Evolutionary conservation across 164 flowering plant species (phyloP).

Genomic region (Chloranthus sessilifolius): DNA sequence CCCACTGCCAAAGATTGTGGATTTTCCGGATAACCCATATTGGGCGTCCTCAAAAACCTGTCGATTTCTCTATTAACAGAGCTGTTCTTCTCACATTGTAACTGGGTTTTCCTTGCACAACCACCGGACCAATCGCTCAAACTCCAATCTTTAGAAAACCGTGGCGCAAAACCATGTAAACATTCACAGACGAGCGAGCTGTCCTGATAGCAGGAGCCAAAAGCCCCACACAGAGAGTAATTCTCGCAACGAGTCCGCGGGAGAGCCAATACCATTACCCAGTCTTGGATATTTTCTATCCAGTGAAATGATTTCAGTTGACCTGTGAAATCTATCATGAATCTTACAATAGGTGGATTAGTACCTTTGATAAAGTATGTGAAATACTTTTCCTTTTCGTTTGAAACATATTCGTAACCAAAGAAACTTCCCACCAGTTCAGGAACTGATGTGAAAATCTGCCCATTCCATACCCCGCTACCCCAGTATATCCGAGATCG

Average conservation of each 20-base stretch:
- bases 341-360: conserved; percentile 4
- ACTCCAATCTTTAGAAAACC: neutral
- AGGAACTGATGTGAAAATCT: conserved; percentile 12
- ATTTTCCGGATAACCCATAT: too few species aligned
- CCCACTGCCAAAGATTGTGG: too few species aligned
- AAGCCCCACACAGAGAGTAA: conserved; percentile 5
- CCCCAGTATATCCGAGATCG: conserved; percentile 8
- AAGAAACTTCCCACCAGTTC: conserved; percentile 16
- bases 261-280: neutral
- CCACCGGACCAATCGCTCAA: neutral
- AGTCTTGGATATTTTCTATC: neutral
- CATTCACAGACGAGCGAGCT: conserved; percentile 13
- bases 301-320: conserved; percentile 15
- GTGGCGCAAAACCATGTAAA: conserved; percentile 12
- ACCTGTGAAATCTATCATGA: conserved; percentile 16
- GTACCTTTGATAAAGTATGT: conserved; percentile 7
- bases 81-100: conserved; percentile 1
- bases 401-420: conserved; percentile 10
- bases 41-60: too few species aligned
- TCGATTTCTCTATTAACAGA: too few species aligned
- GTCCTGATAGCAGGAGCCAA: conserved; percentile 13
- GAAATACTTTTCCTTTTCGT: conserved; percentile 12
- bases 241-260: neutral
- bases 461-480: conserved; percentile 14
- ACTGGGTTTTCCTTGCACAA: neutral